Base-by-base conservation (phyloP, 768 basidiomycete species). In the Pholiota molesta region DNA sequence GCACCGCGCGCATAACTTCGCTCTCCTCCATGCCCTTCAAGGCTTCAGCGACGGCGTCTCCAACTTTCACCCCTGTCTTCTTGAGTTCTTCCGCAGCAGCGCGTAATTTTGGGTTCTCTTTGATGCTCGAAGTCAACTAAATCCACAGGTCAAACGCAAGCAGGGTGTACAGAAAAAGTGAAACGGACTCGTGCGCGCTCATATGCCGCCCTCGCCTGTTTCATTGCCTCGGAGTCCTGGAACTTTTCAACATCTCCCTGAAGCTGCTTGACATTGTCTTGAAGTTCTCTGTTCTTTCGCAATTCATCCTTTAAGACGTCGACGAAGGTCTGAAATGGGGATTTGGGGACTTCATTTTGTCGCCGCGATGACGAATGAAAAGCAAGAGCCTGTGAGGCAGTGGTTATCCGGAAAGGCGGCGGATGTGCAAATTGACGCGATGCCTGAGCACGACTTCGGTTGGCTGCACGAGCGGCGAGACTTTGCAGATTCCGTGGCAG, bases 201-300 rank as follows among this genome's bases (percentile, higher is more conserved):
- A 77, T 99, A 99, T 61, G 93, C 88, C 55, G 92, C 95, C 72
- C 84, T 86, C 1, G 95, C 95, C 69, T 83, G 85, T 79, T 93
- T 94, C 94, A 99, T 90, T 14, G 95, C 91, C 72, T 97, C 95
- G 57, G 94, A 95, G 74, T 98, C 97, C 80, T 98, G 96, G 53
- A 98, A 77, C 78, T 97, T 97, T 78, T 94, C 93, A 39, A 97
- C 97, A 74, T 99, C 95, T 64, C 97, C 97, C 77, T 97, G 94
- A 17, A 99, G 83, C 77, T 97, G 94, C 79, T 95, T 96, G 52
- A 98, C 91, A 76, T 97, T 97, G 35, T 99, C 96, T 78, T 97
- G 94, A 54, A 97, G 81, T 73, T 97, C 96, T 65, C 95, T 79
- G 72, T 94, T 97, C 82, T 98, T 99, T 73, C 86, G 83, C 49